These are phyloP conservation scores for Tulasnella sp. DNA, from an alignment of 768 basidiomycete species.

Conservation along the genomic window DNA sequence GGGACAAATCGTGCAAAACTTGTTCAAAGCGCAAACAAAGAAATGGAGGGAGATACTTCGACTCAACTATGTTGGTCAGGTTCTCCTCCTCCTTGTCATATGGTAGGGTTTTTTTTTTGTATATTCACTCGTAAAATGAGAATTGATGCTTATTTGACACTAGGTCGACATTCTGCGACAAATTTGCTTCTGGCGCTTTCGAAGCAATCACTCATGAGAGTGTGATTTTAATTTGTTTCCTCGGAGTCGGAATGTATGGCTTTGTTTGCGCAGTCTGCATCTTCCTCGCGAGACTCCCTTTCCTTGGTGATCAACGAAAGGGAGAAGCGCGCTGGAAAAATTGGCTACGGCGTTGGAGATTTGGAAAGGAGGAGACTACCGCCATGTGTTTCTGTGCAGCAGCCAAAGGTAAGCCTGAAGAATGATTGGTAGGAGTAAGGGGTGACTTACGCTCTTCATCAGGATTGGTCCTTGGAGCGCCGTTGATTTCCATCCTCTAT, in stretches of 20 bases:
- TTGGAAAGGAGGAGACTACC: slow-evolving; percentile 22
- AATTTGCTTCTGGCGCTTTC: slow-evolving; percentile 20
- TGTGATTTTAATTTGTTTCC: slow-evolving; percentile 21
- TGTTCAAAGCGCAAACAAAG: slow-evolving; percentile 20
- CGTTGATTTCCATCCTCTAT: slow-evolving; percentile 23
- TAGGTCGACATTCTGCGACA: slow-evolving; percentile 23
- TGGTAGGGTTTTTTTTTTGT: too few relatives aligned
- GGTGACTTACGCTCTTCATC: not conserved
- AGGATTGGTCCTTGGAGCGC: slow-evolving; percentile 23
- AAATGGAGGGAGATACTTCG: slow-evolving; percentile 16
- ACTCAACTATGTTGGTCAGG: slow-evolving; percentile 20
- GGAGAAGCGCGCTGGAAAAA: slow-evolving; percentile 6
- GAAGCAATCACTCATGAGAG: slow-evolving; percentile 19
- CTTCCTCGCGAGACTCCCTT: slow-evolving; percentile 20
- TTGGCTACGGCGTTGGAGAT: slow-evolving; percentile 9
- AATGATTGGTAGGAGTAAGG: not conserved
- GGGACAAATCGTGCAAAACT: slow-evolving; percentile 22
- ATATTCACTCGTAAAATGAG: too few relatives aligned
- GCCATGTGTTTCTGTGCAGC: slow-evolving; percentile 25
- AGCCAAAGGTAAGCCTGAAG: slow-evolving; percentile 20
- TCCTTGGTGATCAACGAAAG: slow-evolving; percentile 14
- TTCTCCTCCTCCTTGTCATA: slow-evolving; percentile 21
- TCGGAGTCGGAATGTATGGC: slow-evolving; percentile 19
- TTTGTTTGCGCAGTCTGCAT: slow-evolving; percentile 20
- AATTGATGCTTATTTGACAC: too few relatives aligned